phyloP scores from a whole-genome alignment of 306 rosid genomes.

The Vigna hirtella region DNA sequence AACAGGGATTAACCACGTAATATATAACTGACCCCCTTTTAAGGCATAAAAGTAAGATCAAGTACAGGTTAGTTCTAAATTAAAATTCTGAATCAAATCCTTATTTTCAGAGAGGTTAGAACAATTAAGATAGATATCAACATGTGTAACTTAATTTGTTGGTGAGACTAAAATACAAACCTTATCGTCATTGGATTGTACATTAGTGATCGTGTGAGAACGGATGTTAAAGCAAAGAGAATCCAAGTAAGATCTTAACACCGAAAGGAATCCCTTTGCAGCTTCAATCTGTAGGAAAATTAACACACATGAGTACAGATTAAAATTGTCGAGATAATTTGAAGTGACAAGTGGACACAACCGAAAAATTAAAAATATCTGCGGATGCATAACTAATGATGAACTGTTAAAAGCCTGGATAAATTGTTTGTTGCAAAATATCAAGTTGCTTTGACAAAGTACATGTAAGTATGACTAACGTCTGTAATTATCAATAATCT shows the following conservation, averaged over 20 bases:
- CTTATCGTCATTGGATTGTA: constrained; percentile 97
- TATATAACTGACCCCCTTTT: neutral
- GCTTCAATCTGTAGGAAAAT: constrained; percentile 74
- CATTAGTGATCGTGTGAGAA: constrained; percentile 96
- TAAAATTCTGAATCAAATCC: constrained; percentile 20
- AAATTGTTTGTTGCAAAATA: constrained; percentile 18
- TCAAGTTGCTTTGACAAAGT: constrained; percentile 18
- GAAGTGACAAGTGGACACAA: constrained; percentile 17
- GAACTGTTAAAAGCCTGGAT: constrained; percentile 9
- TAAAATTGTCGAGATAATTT: neutral
- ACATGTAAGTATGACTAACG: constrained; percentile 22
- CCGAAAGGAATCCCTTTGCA: constrained; percentile 82
- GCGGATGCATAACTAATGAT: constrained; percentile 38
- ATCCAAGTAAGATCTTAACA: constrained; percentile 85
- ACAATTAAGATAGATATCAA: constrained; percentile 9
- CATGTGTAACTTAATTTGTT: constrained; percentile 1
- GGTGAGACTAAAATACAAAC: constrained; percentile 54
- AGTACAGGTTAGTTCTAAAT: constrained; percentile 8
- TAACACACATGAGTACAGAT: constrained; percentile 29
- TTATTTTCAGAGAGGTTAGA: constrained; percentile 22
- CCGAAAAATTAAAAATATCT: constrained; percentile 19
- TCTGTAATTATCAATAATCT: neutral
- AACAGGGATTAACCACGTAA: constrained; percentile 2
- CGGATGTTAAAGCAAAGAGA: constrained; percentile 91
- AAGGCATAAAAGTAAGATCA: neutral